Evolutionary conservation across 2,329 filamentous ascomycete genomes (phyloP).

Genomic region (Furcasterigmium furcatum): DNA sequence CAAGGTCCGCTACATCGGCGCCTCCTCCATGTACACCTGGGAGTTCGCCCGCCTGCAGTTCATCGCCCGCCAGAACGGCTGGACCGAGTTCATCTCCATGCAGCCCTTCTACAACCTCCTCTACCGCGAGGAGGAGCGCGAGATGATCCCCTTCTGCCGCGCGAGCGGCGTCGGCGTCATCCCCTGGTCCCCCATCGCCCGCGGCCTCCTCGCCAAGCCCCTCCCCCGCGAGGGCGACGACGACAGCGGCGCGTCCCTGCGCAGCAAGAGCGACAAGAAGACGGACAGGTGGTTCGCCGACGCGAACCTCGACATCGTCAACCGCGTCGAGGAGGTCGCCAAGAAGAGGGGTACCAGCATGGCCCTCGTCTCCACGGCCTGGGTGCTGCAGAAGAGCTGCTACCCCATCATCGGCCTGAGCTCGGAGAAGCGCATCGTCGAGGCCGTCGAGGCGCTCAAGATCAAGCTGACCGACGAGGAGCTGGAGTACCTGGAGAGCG

Average conservation of each 20-base stretch:
- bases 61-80: constrained; percentile 33
- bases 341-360: constrained; percentile 56
- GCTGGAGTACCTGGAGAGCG: constrained; percentile 46
- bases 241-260: constrained; percentile 7
- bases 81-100: constrained; percentile 59
- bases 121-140: constrained; percentile 56
- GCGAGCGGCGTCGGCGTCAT: constrained; percentile 31
- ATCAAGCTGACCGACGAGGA: constrained; percentile 9
- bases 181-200: constrained; percentile 25
- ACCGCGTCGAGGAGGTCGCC: constrained; percentile 49
- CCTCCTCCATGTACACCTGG: constrained; percentile 21
- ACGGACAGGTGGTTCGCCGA: constrained; percentile 30
- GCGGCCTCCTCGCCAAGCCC: constrained; percentile 24
- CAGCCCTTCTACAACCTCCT: constrained; percentile 55
- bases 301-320: constrained; percentile 33
- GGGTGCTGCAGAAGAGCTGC: constrained; percentile 50
- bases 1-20: constrained; percentile 36
- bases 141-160: constrained; percentile 33
- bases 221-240: constrained; percentile 7
- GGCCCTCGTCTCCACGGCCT: constrained; percentile 62
- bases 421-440: constrained; percentile 55
- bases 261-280: constrained; percentile 12
- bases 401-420: constrained; percentile 61
- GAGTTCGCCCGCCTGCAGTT: constrained; percentile 20
- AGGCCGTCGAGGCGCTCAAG: constrained; percentile 39